Conservation (phyloP, 371 early-diverging fungal species). For the Apophysomyces variabilis region DNA sequence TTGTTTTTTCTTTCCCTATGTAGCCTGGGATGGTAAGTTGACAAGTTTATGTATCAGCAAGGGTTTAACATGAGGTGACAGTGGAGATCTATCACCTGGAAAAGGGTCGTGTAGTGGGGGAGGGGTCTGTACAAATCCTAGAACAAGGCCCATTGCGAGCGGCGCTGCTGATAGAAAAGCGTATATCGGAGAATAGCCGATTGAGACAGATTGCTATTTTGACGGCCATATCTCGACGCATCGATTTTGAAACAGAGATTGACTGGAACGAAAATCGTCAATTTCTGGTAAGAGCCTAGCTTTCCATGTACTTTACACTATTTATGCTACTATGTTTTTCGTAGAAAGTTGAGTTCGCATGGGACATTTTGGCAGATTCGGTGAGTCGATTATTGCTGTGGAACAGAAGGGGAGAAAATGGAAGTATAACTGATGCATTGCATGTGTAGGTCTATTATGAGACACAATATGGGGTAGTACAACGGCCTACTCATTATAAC, state of each 20-base stretch:
- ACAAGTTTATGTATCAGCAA: neutral
- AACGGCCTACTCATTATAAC: constrained; percentile 91
- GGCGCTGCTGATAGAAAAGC: constrained; percentile 65
- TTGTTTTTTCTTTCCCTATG: neutral
- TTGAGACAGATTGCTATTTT: constrained; percentile 76
- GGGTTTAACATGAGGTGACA: neutral
- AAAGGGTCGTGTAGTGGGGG: constrained; percentile 61
- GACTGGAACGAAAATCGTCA: constrained; percentile 93
- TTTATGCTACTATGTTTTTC: constrained; percentile 3
- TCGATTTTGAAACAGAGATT: constrained; percentile 89
- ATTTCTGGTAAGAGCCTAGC: constrained; percentile 53
- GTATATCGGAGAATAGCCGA: constrained; percentile 63
- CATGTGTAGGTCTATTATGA: constrained; percentile 79
- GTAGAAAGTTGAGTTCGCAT: constrained; percentile 86
- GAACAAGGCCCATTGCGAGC: constrained; percentile 88
- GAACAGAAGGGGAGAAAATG: too few species aligned
- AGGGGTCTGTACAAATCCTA: constrained; percentile 52
- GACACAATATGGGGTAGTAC: constrained; percentile 87
- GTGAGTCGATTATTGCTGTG: constrained; percentile 17
- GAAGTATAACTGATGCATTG: neutral
- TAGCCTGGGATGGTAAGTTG: constrained; percentile 55
- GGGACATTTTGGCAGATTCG: constrained; percentile 77
- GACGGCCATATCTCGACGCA: constrained; percentile 65
- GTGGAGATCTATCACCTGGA: constrained; percentile 92
- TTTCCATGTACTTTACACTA: neutral